Base-by-base conservation (phyloP, 306 rosid genomes). In the Oxytropis ochrocephala region DNA sequence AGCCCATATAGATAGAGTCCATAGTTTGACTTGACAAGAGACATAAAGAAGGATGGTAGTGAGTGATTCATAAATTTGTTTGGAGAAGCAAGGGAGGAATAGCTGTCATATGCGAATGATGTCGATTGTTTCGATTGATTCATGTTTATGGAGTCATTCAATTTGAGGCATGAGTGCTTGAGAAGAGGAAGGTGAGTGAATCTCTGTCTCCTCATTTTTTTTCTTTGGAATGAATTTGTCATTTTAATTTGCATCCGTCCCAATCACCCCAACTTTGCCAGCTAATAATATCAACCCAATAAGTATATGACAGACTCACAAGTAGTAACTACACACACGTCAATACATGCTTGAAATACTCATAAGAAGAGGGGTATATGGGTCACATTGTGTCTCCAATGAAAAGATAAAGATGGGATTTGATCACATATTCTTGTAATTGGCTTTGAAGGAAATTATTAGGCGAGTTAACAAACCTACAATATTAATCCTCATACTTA, bases 111-210 rank as follows among this genome's bases (percentile, higher is more conserved):
- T 12, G 53, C 27, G 55, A 14, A 27, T 38, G 78, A 73, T 62
- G 71, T 73, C n/a, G 55, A 73, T 50, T 21, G 70, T 61, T 72
- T 60, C 49, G 64, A 59, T 72, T 12, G 60, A 72, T 21, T 49
- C 36, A 24, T 43, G 29, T 49, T 72, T 50, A 71, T 60, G 39
- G 35, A 48, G 17, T 17, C 14, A 8, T 61, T 62, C 35, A 73
- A 73, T 73, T 54, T 30, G 44, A 13, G 63, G 63, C 50, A 59
- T 12, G 52, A 42, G 12, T 2, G 43, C 14, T 24, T 62, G 19
- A 49, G 43, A 62, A 21, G 69, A 38, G 53, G 69, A 39, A 39
- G 27, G 0, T 61, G 70, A 62, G 64, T 73, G 77, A 62, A 73
- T 51, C 54, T 62, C n/a, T 73, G 70, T 73, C 59, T 71, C 59